Base-by-base conservation (phyloP, 83 land plant genomes). In the Diphasiastrum complanatum region DNA sequence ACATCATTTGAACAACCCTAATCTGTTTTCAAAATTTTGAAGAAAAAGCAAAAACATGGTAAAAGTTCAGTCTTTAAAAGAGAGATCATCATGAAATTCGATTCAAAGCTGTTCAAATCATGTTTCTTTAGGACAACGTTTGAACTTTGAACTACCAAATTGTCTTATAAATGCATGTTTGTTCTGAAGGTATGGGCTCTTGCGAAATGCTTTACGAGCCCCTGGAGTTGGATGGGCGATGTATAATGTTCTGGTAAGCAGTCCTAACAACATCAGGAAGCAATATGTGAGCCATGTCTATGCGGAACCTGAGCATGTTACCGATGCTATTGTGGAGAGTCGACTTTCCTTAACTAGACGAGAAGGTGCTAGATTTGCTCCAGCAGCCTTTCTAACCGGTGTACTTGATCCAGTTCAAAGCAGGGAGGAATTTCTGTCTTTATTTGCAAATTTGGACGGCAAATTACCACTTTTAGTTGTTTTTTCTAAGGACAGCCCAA, bases 261-360 rank as follows among this genome's bases (percentile, higher is more conserved):
- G 91, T 59, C 79, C 83, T 59, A 82, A 81, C 41, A 74, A 85
- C 63, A 91, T 91, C 34, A 57, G 81, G 56, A 81, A 88, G 23
- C 97, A 91, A 59, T 91, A 91, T 67, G 73, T 75, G 37, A 85
- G 95, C n/a, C 97, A 91, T 73, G 97, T 91, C 19, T 91, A 91
- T 66, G 80, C 95, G 20, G 81, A 91, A 63, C 76, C 95, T 10
- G 57, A 71, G 5, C 84, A 91, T 56, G 95, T 91, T 14, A 91
- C 90, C 23, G 76, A 89, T 12, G 45, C 34, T 27, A 62, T 91
- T 16, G 71, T 91, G 1, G 69, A 87, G 68, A 84, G 78, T 60
- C 70, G 97, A 56, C 80, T 79, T 38, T 73, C 72, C 0, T 61
- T 91, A 25, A 91, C 97, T 3, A 85, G 78, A 70, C 50, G 74